Conservation (phyloP, 1,284 basidiomycete species). For the Termitomyces sp. region DNA sequence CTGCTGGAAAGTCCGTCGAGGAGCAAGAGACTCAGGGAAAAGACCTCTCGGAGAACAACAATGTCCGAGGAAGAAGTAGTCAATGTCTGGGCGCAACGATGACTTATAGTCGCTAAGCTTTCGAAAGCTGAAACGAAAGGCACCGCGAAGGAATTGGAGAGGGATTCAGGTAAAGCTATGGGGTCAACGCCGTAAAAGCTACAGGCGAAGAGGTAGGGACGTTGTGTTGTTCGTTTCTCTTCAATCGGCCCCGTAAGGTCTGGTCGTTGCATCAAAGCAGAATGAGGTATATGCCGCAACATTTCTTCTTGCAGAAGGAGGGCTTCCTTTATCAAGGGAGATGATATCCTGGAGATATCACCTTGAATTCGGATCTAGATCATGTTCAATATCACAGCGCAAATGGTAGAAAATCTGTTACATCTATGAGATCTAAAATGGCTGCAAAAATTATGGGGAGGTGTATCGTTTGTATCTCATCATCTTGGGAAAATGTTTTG, state of each 20-base stretch:
- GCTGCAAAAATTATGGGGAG: conserved; percentile 72
- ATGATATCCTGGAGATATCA: conserved; percentile 30
- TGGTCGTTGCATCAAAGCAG: conserved; percentile 46
- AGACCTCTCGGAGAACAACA: conserved; percentile 38
- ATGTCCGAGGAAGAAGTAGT: conserved; percentile 25
- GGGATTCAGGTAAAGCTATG: conserved; percentile 16
- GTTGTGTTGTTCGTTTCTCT: conserved; percentile 23
- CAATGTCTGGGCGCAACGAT: conserved; percentile 37
- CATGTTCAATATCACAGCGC: conserved; percentile 1
- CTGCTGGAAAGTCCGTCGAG: conserved; percentile 45
- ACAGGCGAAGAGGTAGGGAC: conserved; percentile 52
- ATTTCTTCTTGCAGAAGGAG: conserved; percentile 51
- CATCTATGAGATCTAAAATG: conserved; percentile 58
- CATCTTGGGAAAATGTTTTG: conserved; percentile 73
- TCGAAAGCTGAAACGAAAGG: conserved; percentile 59
- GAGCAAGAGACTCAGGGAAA: conserved; percentile 44
- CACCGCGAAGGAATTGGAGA: conserved; percentile 26
- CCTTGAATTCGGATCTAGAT: conserved; percentile 36
- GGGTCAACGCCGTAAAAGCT: conserved; percentile 52
- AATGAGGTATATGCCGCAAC: conserved; percentile 45
- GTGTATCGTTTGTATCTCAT: conserved; percentile 77
- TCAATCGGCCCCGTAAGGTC: conserved; percentile 33
- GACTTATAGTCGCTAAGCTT: conserved; percentile 43
- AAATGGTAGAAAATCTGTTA: conserved; percentile 26
- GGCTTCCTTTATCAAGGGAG: conserved; percentile 36